Evolutionary conservation across 305 asterid species (phyloP), one percentile per base, ranked within the genome.

Genomic region (Fraxinus ornus): DNA sequence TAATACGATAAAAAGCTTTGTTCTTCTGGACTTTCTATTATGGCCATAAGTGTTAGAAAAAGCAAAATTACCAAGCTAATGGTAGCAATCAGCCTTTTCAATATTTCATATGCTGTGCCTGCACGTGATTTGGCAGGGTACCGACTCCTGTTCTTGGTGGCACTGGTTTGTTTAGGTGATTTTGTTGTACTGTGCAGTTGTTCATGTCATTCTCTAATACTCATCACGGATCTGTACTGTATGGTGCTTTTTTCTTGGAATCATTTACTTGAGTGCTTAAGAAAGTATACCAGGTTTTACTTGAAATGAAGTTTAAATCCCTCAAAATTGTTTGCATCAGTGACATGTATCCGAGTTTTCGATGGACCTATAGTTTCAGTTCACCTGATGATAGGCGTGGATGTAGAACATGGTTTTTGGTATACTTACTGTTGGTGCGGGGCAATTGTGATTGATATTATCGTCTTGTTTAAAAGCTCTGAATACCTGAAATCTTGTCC

Each of bases 121-220:
- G 78, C 82, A 75, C 78, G 6, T 79, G 75, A 79, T 78, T 28
- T 60, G 41, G 52, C 52, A 21, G 81, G 83, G 76, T 60, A 55
- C 41, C n/a, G 17, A 37, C 30, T 62, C 66, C 72, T 49, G 6
- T 47, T 75, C 75, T 76, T 79, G 81, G 78, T 41, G 57, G 55
- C 55, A 64, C 75, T 78, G 80, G 77, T 57, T 83, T 55, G 52
- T n/a, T 74, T 71, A 78, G 62, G 73, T 77, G 83, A 37, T 33
- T 32, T 24, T 12, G 4, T 55, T 33, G 76, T 36, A 52, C 26
- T 79, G 64, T 35, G 79, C 62, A 32, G 28, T 71, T 78, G 26
- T 72, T 78, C 82, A 41, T 10, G 62, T 17, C 76, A 21, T 37
- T 57, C 83, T 55, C 26, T 41, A 8, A 37, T 21, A 8, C 12